Base-by-base conservation (phyloP, 495 filamentous ascomycete genomes). In the Aspergillus avenaceus region DNA sequence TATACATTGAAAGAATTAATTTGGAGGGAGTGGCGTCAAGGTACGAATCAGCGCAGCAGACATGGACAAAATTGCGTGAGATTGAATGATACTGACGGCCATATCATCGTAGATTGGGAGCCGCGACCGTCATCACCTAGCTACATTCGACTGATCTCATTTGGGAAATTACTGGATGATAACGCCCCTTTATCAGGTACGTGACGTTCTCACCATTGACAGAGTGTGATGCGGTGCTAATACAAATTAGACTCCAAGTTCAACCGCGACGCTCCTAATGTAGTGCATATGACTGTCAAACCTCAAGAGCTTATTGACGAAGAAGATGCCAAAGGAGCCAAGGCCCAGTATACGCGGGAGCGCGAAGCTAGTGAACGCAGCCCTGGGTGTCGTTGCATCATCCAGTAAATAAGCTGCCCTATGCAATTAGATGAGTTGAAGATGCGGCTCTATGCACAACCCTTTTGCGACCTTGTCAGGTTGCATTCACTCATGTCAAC, bases 1-100 rank as follows among this genome's bases (percentile, higher is more conserved):
- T 96, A 96, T 61, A 92, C 87, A 7, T 63, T 96, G 45, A 96
- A 96, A 67, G 90, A 96, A 62, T 69, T 96, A 65, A 95, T 96
- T 53, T 80, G 90, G 76, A 72, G 88, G 58, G 91, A 95, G 58
- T 96, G 91, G 91, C 77, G 88, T 56, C 82, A 84, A 55, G 81
- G 81, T 84, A 66, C 65, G 67, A 45, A 37, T 50, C 22, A 5
- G n/a, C 34, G n/a, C 24, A 28, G 37, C n/a, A 28, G 21, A 3
- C 22, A 46, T 48, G 18, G 42, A 23, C 12, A 12, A 25, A 41
- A 21, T 14, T 27, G 16, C 3, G 9, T 42, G 13, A 16, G 14
- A 29, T 23, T 23, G 14, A 16, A 29, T 31, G 9, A 41, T 11
- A 45, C 19, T 45, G 22, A 44, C 50, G 29, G 24, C 49, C 47